Evolutionary conservation across 2,329 filamentous ascomycete genomes (phyloP), one percentile per base, ranked within the genome.

Genomic region (Clonostachys rosea): DNA sequence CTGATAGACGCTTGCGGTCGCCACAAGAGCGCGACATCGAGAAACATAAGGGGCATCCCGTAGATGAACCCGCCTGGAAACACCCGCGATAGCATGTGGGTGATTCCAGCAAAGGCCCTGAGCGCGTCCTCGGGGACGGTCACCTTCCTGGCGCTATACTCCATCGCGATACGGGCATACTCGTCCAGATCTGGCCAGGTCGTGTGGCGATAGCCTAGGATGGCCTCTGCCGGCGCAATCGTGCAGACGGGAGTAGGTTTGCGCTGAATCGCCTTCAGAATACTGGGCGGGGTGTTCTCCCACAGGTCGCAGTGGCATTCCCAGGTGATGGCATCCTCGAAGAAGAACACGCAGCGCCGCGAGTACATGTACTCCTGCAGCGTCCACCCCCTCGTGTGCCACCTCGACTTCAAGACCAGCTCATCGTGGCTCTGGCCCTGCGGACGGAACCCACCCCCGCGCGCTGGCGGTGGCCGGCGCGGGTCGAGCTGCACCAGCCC

Each of bases 101-200:
- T 73, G 48, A 74, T 65, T 50, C 70, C 69, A 2, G 65, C 56
- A 49, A 74, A 70, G 11, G 71, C 71, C n/a, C 56, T 57, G 4
- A 69, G 56, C 12, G 68, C 71, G 47, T 74, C 71, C 34, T 71
- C 66, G 18, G 68, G 67, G 18, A 62, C 50, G 0, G 68, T 67
- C 46, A 74, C 50, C 40, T 63, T 59, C 7, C 70, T 58, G 14
- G 63, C 56, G 50, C 65, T 72, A 50, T 71, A 74, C 47, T 73
- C 69, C 58, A 68, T 69, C 36, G 63, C 68, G 36, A 73, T 66
- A 16, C 67, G 63, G 18, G 69, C 65, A 50, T 67, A 74, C 49
- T 73, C 70, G 49, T 74, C 69, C 49, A 74, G 56, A 51, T 74
- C 70, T 1, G 71, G 70, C 70, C 70, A 73, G 10, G 66, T 60